phyloP scores from a whole-genome alignment of 495 filamentous ascomycete genomes.

The Penicillium manginii region DNA sequence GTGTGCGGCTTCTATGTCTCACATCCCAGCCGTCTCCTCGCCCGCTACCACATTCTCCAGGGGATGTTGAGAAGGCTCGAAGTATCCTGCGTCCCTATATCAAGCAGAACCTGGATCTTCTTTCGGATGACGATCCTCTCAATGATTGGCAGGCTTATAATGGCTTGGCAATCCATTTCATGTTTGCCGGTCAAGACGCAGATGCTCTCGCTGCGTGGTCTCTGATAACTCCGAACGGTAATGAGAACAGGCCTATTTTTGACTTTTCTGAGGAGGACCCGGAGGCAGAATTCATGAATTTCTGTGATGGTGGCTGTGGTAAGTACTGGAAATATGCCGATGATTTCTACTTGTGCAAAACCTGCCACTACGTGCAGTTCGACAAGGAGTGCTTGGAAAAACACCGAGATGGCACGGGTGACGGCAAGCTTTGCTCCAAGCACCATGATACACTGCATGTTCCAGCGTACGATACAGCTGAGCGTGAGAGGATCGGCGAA shows the following conservation, averaged over 20 bases:
- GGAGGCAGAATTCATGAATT: not conserved
- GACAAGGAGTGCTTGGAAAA: conserved; percentile 17
- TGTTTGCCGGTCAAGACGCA: conserved; percentile 19
- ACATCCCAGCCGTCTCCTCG: conserved; percentile 17
- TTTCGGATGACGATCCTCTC: conserved; percentile 45
- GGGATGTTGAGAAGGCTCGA: conserved; percentile 29
- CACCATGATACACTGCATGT: conserved; percentile 42
- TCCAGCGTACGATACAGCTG: conserved; percentile 34
- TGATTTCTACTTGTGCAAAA: conserved; percentile 40
- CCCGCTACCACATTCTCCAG: conserved; percentile 33
- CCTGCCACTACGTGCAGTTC: conserved; percentile 38
- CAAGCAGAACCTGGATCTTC: conserved; percentile 41
- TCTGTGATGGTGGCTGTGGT: conserved; percentile 32
- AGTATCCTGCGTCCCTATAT: conserved; percentile 32
- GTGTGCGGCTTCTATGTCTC: not conserved
- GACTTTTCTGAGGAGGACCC: not conserved
- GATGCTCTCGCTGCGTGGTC: conserved; percentile 27
- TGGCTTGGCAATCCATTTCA: conserved; percentile 25
- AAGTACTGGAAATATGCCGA: conserved; percentile 26
- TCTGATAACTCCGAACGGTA: conserved; percentile 12
- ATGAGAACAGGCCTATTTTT: not conserved
- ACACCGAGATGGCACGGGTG: conserved; percentile 30
- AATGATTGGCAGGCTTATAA: conserved; percentile 46
- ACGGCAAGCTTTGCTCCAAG: conserved; percentile 35
- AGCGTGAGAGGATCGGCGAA: conserved; percentile 18